phyloP scores from a whole-genome alignment of 169 alveolate genomes.

The Toxoplasma gondii region DNA sequence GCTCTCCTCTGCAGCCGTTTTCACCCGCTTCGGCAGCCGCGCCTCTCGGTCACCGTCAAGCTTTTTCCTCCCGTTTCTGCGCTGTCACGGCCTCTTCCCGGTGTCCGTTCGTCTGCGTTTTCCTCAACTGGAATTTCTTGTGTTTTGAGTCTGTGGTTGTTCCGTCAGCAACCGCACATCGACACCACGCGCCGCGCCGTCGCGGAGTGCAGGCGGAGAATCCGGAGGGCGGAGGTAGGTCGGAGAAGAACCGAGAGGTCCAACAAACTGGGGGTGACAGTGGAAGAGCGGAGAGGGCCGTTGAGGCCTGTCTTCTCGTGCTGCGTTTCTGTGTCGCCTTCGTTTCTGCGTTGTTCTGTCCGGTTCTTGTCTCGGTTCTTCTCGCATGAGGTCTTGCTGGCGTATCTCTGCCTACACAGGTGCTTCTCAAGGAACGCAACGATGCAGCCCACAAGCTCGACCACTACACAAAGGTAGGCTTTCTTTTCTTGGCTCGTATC shows the following conservation, averaged over 20 bases:
- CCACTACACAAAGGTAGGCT: constrained; percentile 22
- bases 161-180: constrained; percentile 2
- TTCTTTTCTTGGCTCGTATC: neutral
- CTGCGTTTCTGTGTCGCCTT: too few relatives aligned
- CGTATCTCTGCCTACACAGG: neutral
- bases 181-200: neutral
- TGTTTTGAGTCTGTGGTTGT: neutral
- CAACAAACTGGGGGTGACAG: too few relatives aligned
- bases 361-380: neutral
- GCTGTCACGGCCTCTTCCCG: neutral
- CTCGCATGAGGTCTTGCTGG: neutral
- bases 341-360: too few relatives aligned
- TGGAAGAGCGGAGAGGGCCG: too few relatives aligned
- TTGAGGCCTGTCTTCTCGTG: too few relatives aligned
- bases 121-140: neutral
- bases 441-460: neutral
- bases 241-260: too few relatives aligned
- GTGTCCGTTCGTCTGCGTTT: neutral
- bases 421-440: neutral
- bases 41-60: too few relatives aligned
- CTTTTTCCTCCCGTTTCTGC: neutral
- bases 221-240: neutral
- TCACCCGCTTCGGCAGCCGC: too few relatives aligned
- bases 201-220: neutral
- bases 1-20: too few relatives aligned